A percentile compares a stretch with the other conserved stretches of the same genome.
Conservation (phyloP, 805 yeast species). For the Candida pini region DNA sequence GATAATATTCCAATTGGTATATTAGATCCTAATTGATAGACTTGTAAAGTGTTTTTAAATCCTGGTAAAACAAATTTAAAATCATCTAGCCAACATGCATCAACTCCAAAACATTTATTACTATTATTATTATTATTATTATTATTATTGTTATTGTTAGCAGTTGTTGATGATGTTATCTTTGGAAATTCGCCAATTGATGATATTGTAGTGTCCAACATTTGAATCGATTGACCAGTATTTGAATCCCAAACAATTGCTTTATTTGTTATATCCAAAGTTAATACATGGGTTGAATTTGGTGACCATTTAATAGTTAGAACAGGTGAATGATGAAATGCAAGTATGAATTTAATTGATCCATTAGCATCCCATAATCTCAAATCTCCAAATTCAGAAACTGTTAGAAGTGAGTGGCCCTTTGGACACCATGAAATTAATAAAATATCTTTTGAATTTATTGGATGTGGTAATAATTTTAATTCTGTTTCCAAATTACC, state of each 20-base stretch:
- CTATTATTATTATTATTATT: slow-evolving; percentile 6
- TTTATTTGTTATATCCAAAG: slow-evolving; percentile 52
- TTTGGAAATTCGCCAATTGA: not conserved
- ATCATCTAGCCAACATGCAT: slow-evolving; percentile 70
- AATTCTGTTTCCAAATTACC: slow-evolving; percentile 9
- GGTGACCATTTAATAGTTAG: slow-evolving; percentile 56
- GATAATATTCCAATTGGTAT: slow-evolving; percentile 44
- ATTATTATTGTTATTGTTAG: not conserved
- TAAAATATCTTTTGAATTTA: slow-evolving; percentile 24
- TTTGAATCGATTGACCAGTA: slow-evolving; percentile 44
- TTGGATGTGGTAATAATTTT: slow-evolving; percentile 19
- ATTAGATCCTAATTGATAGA: slow-evolving; percentile 45
- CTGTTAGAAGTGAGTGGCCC: slow-evolving; percentile 60
- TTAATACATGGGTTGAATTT: slow-evolving; percentile 45
- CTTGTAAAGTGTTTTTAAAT: slow-evolving; percentile 43
- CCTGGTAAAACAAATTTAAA: slow-evolving; percentile 70
- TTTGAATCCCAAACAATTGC: slow-evolving; percentile 63
- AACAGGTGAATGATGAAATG: slow-evolving; percentile 51
- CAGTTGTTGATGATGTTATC: not conserved
- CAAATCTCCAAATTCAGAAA: slow-evolving; percentile 64
- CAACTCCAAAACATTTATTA: slow-evolving; percentile 35
- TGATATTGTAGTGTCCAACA: slow-evolving; percentile 29
- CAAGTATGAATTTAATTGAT: slow-evolving; percentile 48
- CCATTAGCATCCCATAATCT: slow-evolving; percentile 78
- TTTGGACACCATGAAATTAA: slow-evolving; percentile 55